Percentiles rank a stretch among this genome's conserved stretches.
These are phyloP conservation scores for Venturia oleaginea DNA, from an alignment of 2,329 filamentous ascomycete species.

Conservation along the genomic window DNA sequence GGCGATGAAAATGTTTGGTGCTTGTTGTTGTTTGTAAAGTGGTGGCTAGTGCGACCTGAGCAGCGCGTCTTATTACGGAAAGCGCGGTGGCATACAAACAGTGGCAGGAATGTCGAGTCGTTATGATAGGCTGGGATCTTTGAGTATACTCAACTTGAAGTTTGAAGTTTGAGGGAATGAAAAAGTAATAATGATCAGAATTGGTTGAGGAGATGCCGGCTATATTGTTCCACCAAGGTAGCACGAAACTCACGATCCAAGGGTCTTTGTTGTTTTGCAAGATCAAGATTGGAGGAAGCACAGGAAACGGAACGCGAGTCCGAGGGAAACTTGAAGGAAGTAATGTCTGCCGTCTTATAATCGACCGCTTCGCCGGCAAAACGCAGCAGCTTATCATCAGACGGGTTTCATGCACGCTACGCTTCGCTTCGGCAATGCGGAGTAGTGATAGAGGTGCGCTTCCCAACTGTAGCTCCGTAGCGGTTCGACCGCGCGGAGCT, in stretches of 20 bases:
- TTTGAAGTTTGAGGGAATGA: background rate
- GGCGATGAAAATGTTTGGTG: background rate
- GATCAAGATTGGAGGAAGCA: background rate
- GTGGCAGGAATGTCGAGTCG: background rate
- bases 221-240: background rate
- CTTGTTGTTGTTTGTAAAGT: background rate
- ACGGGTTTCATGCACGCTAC: background rate
- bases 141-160: background rate
- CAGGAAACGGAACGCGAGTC: background rate
- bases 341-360: background rate
- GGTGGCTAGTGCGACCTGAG: background rate
- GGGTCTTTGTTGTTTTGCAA: constrained; percentile 2
- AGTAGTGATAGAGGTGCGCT: background rate
- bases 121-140: background rate
- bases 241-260: background rate
- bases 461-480: background rate
- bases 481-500: background rate
- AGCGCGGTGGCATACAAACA: background rate
- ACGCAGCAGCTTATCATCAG: background rate
- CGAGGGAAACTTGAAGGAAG: background rate
- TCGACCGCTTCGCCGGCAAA: background rate
- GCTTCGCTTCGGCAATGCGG: background rate
- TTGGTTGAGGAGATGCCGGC: background rate
- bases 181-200: background rate
- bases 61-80: background rate